Percentiles rank a stretch among this genome's conserved stretches.
Conservation (phyloP, 768 basidiomycete genomes). For the Leucosporidium yakuticum region DNA sequence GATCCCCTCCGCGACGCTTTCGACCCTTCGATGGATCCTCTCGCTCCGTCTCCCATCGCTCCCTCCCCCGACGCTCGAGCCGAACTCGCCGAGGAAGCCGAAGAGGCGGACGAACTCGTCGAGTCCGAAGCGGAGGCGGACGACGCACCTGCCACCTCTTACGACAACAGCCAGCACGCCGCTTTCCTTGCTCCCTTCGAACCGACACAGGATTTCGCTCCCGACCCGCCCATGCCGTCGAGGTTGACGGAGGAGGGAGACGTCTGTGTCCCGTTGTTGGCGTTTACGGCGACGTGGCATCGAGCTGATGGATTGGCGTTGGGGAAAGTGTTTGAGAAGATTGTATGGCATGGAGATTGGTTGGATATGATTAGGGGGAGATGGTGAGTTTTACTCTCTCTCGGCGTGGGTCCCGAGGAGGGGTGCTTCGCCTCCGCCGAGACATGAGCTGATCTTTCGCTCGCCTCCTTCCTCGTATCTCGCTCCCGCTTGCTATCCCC, state of each 20-base stretch:
- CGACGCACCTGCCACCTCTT: background rate
- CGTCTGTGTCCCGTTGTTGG: constrained; percentile 65
- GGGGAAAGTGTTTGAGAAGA: constrained; percentile 77
- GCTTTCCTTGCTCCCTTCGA: too few relatives aligned
- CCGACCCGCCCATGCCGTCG: background rate
- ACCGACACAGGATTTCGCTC: too few relatives aligned
- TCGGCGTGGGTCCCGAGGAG: background rate
- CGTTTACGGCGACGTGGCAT: constrained; percentile 91
- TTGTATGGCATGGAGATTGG: constrained; percentile 89
- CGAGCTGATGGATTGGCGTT: constrained; percentile 85
- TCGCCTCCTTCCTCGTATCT: background rate
- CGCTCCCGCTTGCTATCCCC: background rate
- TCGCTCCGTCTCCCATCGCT: background rate
- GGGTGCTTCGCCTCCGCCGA: too few relatives aligned
- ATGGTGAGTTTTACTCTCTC: constrained; percentile 52
- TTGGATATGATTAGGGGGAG: constrained; percentile 84
- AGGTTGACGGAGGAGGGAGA: constrained; percentile 15
- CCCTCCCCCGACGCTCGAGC: background rate
- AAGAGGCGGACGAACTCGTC: background rate
- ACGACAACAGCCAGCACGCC: background rate
- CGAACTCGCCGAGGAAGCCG: too few relatives aligned
- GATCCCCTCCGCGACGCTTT: too few relatives aligned
- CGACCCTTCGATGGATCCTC: too few relatives aligned
- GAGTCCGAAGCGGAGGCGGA: background rate
- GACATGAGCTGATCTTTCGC: background rate